Conservation (phyloP, 495 filamentous ascomycete genomes). For the Aspergillus conjunctus region DNA sequence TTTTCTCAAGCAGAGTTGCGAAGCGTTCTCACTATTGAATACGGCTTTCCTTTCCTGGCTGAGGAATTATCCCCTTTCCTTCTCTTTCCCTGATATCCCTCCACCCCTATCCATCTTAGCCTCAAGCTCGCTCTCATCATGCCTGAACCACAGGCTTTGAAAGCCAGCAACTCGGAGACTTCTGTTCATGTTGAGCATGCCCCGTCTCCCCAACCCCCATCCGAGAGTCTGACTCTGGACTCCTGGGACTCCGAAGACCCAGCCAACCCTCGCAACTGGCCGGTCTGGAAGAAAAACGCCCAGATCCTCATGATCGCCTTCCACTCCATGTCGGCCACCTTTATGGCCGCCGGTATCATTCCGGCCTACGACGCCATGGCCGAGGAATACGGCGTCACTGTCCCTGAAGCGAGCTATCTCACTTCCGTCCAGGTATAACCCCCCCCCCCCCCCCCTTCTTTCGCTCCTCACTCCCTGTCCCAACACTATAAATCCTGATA, state of each 20-base stretch:
- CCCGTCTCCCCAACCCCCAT: no score
- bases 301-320: slow-evolving; percentile 42
- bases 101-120: not conserved
- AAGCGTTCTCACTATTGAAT: no score
- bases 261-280: slow-evolving; percentile 33
- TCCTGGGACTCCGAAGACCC: slow-evolving; percentile 7
- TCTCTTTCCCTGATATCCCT: not conserved
- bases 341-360: slow-evolving; percentile 41
- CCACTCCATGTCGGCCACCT: slow-evolving; percentile 37
- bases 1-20: no score
- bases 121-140: not conserved
- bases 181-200: slow-evolving; percentile 25
- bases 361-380: slow-evolving; percentile 35
- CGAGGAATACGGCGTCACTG: slow-evolving; percentile 28
- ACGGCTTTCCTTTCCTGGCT: not conserved
- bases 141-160: slow-evolving; percentile 3
- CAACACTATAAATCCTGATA: not conserved
- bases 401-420: slow-evolving; percentile 35
- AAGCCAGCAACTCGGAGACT: slow-evolving; percentile 15
- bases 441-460: not conserved
- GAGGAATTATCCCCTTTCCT: not conserved
- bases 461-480: not conserved
- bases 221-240: no score
- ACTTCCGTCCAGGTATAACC: slow-evolving; percentile 32
- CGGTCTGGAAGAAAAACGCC: slow-evolving; percentile 36